Evolutionary conservation across 768 basidiomycete species (phyloP).

Genomic region (Galerina marginata): DNA sequence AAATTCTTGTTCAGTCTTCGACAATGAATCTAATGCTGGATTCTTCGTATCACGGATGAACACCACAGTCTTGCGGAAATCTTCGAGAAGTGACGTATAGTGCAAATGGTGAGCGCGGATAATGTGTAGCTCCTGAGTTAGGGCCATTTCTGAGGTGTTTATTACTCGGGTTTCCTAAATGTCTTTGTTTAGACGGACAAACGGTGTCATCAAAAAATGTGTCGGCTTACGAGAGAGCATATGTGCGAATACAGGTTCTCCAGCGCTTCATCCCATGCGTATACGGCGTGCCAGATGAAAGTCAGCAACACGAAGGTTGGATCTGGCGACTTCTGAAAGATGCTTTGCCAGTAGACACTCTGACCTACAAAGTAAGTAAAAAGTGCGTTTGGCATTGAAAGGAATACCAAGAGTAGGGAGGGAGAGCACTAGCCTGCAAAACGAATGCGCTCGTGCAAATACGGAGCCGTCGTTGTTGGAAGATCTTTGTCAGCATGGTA

Average conservation of each 20-base stretch:
- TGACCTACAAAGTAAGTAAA: conserved; percentile 31
- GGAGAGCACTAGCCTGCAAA: conserved; percentile 43
- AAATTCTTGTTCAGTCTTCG: conserved; percentile 23
- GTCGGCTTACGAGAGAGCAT: conserved; percentile 45
- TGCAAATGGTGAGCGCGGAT: conserved; percentile 62
- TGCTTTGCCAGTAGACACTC: conserved; percentile 53
- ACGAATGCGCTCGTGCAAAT: conserved; percentile 49
- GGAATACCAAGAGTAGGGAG: neutral
- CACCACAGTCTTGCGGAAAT: conserved; percentile 53
- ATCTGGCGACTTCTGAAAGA: conserved; percentile 47
- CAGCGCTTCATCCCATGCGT: conserved; percentile 66
- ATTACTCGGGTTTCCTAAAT: conserved; percentile 23
- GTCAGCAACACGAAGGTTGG: conserved; percentile 61
- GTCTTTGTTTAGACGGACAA: neutral
- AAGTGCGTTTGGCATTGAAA: neutral
- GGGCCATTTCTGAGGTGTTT: conserved; percentile 28
- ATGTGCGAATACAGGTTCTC: conserved; percentile 59
- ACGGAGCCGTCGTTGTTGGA: conserved; percentile 43
- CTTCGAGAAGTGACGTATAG: conserved; percentile 57
- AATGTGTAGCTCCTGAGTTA: conserved; percentile 57
- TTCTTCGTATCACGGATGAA: conserved; percentile 55
- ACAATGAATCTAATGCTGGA: conserved; percentile 50
- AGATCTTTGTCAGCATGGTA: conserved; percentile 44
- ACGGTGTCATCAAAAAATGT: neutral
- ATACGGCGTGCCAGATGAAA: conserved; percentile 63